A percentile compares a stretch with the other conserved stretches of the same genome.
phyloP scores from a whole-genome alignment of 768 basidiomycete species.

The Hygrocybe coccinea region DNA sequence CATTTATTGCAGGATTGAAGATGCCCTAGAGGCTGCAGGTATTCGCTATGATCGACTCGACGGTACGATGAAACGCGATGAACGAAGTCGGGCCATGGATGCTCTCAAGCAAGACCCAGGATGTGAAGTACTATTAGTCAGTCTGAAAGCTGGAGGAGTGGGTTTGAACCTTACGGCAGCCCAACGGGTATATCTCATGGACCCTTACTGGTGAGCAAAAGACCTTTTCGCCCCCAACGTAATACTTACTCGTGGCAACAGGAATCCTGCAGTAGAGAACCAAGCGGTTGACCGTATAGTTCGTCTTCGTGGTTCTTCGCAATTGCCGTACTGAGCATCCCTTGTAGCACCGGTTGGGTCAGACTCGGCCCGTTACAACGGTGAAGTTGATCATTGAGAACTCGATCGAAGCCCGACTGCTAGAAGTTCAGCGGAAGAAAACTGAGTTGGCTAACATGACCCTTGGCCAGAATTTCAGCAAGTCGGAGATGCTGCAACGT shows the following conservation, averaged over 20 bases:
- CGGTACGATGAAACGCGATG: conserved; percentile 97
- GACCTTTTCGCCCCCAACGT: conserved; percentile 1
- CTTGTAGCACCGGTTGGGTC: conserved; percentile 87
- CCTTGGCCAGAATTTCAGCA: conserved; percentile 79
- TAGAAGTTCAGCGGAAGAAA: conserved; percentile 94
- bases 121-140: conserved; percentile 93
- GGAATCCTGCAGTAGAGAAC: conserved; percentile 97
- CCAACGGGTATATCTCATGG: conserved; percentile 91
- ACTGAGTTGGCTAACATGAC: conserved; percentile 93
- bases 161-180: conserved; percentile 95
- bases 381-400: conserved; percentile 92
- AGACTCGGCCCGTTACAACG: conserved; percentile 85
- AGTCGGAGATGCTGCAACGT: conserved; percentile 80
- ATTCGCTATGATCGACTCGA: conserved; percentile 92
- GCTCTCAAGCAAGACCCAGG: conserved; percentile 82
- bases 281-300: conserved; percentile 98
- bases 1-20: conserved; percentile 62
- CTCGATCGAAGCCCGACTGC: conserved; percentile 86
- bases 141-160: conserved; percentile 94
- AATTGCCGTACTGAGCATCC: conserved; percentile 4
- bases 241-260: conserved; percentile 25
- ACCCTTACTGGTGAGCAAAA: conserved; percentile 79
- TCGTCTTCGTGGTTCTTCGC: conserved; percentile 28
- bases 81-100: conserved; percentile 88
- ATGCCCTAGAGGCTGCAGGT: conserved; percentile 73